Evolutionary conservation across 176 grass and related monocot genomes (phyloP).

Genomic region (Ensete ventricosum): DNA sequence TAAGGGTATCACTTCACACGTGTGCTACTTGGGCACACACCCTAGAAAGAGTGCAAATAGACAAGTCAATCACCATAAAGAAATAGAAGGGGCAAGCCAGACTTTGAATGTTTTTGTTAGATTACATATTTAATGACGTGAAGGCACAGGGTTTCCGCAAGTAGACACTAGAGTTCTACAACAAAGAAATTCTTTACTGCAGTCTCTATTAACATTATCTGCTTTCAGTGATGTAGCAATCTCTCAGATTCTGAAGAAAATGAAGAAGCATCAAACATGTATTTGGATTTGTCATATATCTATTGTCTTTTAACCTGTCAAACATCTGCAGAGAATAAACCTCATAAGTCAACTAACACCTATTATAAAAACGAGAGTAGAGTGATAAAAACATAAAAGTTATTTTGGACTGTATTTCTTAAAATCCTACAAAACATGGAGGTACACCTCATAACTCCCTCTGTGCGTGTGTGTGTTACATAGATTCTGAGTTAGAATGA

Average conservation of each 20-base stretch:
- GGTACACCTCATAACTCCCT: no score
- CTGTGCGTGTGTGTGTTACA: no score
- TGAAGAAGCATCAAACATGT: neutral
- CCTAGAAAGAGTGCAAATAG: no score
- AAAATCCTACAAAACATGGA: no score
- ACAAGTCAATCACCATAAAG: no score
- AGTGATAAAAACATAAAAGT: neutral
- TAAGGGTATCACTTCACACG: no score
- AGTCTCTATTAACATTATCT: neutral
- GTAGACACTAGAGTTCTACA: neutral
- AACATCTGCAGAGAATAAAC: neutral
- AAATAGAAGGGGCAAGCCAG: neutral
- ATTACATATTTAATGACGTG: neutral
- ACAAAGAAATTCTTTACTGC: neutral
- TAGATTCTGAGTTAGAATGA: no score
- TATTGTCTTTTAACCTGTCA: neutral
- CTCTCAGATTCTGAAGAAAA: neutral
- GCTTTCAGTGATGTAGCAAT: neutral
- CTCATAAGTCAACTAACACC: neutral
- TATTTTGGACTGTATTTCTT: neutral
- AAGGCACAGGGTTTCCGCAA: neutral
- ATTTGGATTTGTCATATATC: neutral
- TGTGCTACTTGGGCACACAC: no score
- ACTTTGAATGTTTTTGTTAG: neutral
- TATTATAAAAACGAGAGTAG: neutral